Conservation (phyloP, 768 basidiomycete genomes). For the Lactarius sanguifluus region DNA sequence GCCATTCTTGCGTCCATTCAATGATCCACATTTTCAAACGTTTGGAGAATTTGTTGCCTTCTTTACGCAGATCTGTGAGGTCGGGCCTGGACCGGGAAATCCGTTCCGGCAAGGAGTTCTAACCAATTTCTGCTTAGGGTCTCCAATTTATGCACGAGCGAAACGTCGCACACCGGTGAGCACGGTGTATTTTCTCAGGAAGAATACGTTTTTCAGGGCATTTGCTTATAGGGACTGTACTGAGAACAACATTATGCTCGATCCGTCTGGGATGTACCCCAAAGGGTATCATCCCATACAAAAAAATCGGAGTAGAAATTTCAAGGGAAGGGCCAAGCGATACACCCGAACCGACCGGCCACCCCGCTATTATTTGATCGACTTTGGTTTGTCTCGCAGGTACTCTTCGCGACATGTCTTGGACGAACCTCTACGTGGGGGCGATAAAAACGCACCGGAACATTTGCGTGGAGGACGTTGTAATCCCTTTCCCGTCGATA, state of each 20-base stretch:
- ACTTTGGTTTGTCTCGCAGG: slow-evolving; percentile 34
- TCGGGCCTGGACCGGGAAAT: background rate
- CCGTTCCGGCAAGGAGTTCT: background rate
- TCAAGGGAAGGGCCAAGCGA: slow-evolving; percentile 22
- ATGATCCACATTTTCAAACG: slow-evolving; percentile 27
- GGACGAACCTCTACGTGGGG: slow-evolving; percentile 30
- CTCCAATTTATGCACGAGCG: slow-evolving; percentile 17
- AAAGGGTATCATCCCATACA: slow-evolving; percentile 11
- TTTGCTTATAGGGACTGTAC: slow-evolving; percentile 16
- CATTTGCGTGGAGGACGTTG: slow-evolving; percentile 15
- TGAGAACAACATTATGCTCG: slow-evolving; percentile 22
- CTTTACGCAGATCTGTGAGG: slow-evolving; percentile 25
- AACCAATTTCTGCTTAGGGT: slow-evolving; percentile 12
- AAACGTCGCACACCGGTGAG: slow-evolving; percentile 21
- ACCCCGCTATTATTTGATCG: slow-evolving; percentile 35
- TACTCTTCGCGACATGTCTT: slow-evolving; percentile 20
- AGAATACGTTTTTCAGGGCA: background rate
- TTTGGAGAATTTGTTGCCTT: slow-evolving; percentile 30
- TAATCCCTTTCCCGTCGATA: slow-evolving; percentile 33
- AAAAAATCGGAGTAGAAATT: slow-evolving; percentile 10
- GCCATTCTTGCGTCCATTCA: slow-evolving; percentile 27
- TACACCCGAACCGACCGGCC: slow-evolving; percentile 31
- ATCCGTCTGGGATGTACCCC: slow-evolving; percentile 23
- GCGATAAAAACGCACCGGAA: slow-evolving; percentile 34
- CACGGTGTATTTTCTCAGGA: background rate